Conservation (phyloP, 495 filamentous ascomycete genomes). For the Podospora pseudoanserina region DNA sequence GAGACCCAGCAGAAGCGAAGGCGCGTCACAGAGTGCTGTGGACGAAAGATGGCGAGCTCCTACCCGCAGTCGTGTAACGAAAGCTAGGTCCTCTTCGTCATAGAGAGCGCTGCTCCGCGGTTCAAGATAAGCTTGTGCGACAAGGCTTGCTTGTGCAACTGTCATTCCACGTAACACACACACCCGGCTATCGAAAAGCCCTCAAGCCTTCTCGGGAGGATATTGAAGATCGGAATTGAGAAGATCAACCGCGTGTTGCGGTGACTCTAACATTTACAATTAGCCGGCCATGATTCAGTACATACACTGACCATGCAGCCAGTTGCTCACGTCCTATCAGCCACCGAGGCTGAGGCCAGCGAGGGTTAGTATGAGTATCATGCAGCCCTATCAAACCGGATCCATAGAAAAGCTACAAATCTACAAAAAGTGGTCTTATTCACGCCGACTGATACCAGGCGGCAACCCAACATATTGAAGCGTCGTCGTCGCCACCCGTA, state of each 20-base stretch:
- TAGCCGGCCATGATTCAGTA: background rate
- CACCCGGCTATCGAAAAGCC: background rate
- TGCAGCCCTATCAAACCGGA: background rate
- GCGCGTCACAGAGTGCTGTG: background rate
- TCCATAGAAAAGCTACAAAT: background rate
- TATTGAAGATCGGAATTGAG: background rate
- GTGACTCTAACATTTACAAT: slow-evolving; percentile 15
- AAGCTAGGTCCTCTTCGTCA: background rate
- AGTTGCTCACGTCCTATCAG: background rate
- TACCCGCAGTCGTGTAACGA: slow-evolving; percentile 6
- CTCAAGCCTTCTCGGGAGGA: background rate
- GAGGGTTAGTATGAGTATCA: background rate
- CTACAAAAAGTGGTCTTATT: background rate
- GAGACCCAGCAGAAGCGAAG: slow-evolving; percentile 5
- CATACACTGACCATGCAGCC: background rate
- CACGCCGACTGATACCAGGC: background rate
- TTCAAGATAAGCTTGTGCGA: slow-evolving; percentile 4
- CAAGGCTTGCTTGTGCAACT: background rate
- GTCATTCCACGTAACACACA: background rate
- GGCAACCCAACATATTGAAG: background rate
- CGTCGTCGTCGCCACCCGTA: background rate
- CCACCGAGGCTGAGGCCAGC: background rate
- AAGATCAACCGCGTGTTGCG: slow-evolving; percentile 1
- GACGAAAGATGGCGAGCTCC: background rate
- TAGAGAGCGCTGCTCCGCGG: background rate